Base-by-base conservation (phyloP, 495 filamentous ascomycete species). In the Aspergillus wentii region DNA sequence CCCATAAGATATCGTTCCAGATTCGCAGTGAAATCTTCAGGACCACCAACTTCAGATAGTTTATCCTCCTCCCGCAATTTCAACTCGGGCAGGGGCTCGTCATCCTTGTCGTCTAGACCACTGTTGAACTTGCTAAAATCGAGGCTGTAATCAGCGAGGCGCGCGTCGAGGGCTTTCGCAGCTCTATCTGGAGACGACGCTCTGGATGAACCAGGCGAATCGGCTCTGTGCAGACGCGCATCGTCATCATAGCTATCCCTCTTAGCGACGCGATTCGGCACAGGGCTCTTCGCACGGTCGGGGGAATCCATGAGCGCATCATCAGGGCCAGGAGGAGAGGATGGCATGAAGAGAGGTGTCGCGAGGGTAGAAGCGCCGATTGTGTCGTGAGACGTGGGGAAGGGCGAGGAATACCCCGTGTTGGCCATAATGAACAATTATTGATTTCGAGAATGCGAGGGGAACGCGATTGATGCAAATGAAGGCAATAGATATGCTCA, bases 21-120 rank as follows among this genome's bases (percentile, higher is more conserved):
- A 33, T 74, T 71, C 17, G 65, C 49, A 0, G 72, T 76, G 22
- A 76, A 76, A 41, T 76, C 72, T 22, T 71, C 69, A 1, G 72
- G 72, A 0, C 72, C 72, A 5, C 68, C 71, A 16, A 72, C 65
- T 37, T 72, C 70, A 5, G 68, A 72, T 8, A 64, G 37, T 6
- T 56, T 46, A 9, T 64, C 54, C 8, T 68, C 61, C 11, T 50
- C 46, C 1, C 44, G 46, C 6, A 57, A 38, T 9, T 56, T 52
- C 18, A 52, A 40, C 4, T 68, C 62, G 2, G 48, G 54, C 5
- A 62, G 42, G 9, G 42, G 39, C 1, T 48, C 43, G 1, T 56
- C 57, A n/a, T 64, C 61, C 19, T 52, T 33, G 1, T 51, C 59
- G 17, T 61, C 62, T 6, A 63, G 52, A 17, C 57, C 60, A 30